These are phyloP conservation scores for Cryoendolithus antarcticus DNA, from an alignment of 2,329 filamentous ascomycete genomes.

Conservation along the genomic window DNA sequence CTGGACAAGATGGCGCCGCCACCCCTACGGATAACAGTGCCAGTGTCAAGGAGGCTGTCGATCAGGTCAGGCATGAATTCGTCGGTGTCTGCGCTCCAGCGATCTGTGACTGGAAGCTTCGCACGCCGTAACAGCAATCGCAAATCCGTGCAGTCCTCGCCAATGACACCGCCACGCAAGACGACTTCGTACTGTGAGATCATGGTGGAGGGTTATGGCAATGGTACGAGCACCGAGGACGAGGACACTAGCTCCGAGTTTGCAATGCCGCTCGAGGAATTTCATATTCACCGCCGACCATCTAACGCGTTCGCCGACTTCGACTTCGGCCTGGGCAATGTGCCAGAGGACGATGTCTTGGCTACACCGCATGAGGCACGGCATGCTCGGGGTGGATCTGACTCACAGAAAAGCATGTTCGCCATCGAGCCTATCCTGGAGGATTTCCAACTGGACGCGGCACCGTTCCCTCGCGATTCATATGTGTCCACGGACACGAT, in stretches of 20 bases:
- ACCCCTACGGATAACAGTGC: conserved; percentile 9
- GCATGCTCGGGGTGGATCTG: too few relatives aligned
- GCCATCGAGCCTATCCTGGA: conserved; percentile 5
- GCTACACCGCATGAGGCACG: too few relatives aligned
- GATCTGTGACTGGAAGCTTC: conserved; percentile 19
- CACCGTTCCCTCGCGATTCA: conserved; percentile 3
- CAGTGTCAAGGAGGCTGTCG: conserved; percentile 20
- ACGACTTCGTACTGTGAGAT: conserved; percentile 25
- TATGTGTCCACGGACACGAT: conserved; percentile 2
- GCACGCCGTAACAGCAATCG: conserved; percentile 13
- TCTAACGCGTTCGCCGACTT: conserved; percentile 5
- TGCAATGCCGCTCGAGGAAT: conserved; percentile 1
- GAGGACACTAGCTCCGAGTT: conserved; percentile 3
- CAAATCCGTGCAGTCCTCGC: conserved; percentile 6
- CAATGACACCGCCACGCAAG: conserved; percentile 12
- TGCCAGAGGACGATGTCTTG: not conserved
- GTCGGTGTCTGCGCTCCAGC: conserved; percentile 11
- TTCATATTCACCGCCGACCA: conserved; percentile 1
- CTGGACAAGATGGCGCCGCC: conserved; percentile 11
- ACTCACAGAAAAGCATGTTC: not conserved
- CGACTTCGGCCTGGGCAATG: conserved; percentile 8
- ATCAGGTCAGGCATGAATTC: conserved; percentile 23
- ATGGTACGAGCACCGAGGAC: conserved; percentile 13
- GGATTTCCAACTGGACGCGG: conserved; percentile 3
- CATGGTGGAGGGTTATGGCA: conserved; percentile 27